phyloP scores from a whole-genome alignment of 2,329 filamentous ascomycete species.

The Cryphonectria naterciae region DNA sequence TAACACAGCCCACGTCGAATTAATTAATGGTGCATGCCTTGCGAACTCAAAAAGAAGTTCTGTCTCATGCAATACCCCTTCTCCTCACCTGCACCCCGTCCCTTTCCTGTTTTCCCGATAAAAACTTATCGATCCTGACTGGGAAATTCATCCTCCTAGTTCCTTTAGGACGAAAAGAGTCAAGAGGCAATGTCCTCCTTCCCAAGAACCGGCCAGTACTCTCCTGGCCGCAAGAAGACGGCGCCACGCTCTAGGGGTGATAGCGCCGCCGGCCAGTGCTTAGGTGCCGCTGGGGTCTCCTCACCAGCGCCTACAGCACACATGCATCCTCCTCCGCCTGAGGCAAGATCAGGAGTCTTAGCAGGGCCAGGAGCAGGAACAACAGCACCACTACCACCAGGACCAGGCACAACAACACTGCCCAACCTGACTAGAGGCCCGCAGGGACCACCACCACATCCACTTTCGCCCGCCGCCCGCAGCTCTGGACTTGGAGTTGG shows the following conservation, averaged over 20 bases:
- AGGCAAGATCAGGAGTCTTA: not conserved
- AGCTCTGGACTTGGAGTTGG: constrained; percentile 8
- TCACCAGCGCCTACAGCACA: not conserved
- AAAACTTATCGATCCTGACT: not conserved
- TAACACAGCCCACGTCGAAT: constrained; percentile 6
- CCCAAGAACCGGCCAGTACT: not conserved
- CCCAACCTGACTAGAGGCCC: constrained; percentile 4
- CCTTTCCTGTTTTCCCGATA: not conserved
- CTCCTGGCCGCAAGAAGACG: not conserved
- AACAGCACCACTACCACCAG: not conserved
- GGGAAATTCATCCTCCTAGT: not conserved
- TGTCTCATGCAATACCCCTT: not conserved
- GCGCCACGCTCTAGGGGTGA: not conserved
- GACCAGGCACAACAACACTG: not conserved
- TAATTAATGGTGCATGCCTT: not conserved
- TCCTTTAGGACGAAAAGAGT: not conserved
- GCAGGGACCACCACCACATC: constrained; percentile 4
- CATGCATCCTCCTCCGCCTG: not conserved
- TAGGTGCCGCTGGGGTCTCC: not conserved
- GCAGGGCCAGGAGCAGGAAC: not conserved
- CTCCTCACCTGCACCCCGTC: not conserved
- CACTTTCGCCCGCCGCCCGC: constrained; percentile 11
- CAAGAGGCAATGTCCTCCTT: not conserved
- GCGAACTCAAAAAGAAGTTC: not conserved
- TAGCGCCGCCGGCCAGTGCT: constrained; percentile 9